Evolutionary conservation across 495 filamentous ascomycete species (phyloP).

Genomic region (Penicilliopsis zonata): DNA sequence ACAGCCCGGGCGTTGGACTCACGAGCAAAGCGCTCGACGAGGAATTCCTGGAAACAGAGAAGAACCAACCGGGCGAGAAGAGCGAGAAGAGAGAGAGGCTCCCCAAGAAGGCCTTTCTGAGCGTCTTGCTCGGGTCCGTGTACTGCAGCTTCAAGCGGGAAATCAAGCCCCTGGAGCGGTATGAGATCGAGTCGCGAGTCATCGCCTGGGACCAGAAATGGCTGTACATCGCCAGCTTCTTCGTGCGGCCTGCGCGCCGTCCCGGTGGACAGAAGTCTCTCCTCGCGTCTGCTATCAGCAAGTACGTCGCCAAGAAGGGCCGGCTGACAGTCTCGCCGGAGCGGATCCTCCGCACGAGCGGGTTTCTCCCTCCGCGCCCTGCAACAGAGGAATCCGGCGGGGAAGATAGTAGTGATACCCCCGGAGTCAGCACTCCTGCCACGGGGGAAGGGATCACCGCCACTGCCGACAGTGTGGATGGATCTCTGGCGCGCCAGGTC

Average conservation of each 20-base stretch:
- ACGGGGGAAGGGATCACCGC: constrained; percentile 23
- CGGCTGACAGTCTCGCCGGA: constrained; percentile 77
- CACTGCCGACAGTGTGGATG: constrained; percentile 17
- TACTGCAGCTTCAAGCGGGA: constrained; percentile 55
- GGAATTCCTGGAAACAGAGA: constrained; percentile 21
- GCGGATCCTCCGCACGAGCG: constrained; percentile 53
- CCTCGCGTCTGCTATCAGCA: constrained; percentile 64
- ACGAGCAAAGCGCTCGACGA: constrained; percentile 33
- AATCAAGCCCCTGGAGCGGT: constrained; percentile 52
- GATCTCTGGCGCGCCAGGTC: constrained; percentile 25
- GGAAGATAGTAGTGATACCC: constrained; percentile 16
- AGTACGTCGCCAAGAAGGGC: constrained; percentile 87
- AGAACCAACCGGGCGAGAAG: constrained; percentile 30
- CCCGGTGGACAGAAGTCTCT: constrained; percentile 42
- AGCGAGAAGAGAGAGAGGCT: no score
- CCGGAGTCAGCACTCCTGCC: constrained; percentile 22
- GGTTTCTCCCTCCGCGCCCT: constrained; percentile 42
- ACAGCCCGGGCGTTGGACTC: constrained; percentile 43
- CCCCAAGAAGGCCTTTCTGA: constrained; percentile 32
- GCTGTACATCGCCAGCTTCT: constrained; percentile 64
- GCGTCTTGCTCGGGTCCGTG: constrained; percentile 53
- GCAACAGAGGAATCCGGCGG: constrained; percentile 3
- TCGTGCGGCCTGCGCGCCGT: constrained; percentile 41
- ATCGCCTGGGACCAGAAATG: constrained; percentile 76
- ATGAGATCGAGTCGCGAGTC: constrained; percentile 55